These are phyloP conservation scores for Umbelopsis isabellina DNA, from an alignment of 192 early-diverging fungal genomes.

Conservation along the genomic window DNA sequence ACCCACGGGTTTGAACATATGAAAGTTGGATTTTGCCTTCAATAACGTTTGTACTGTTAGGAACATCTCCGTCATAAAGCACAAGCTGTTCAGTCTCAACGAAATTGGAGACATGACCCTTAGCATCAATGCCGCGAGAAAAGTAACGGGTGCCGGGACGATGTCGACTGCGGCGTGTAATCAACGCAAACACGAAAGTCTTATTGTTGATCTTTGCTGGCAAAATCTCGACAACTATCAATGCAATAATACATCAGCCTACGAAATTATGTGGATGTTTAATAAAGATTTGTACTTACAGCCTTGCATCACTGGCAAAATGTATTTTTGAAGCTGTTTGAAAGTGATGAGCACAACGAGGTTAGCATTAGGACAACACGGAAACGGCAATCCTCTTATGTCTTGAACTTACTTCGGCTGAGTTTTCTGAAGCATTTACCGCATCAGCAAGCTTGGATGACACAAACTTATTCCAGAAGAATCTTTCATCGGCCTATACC, in stretches of 20 bases:
- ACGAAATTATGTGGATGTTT: too few relatives aligned
- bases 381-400: not conserved
- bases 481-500: slow-evolving; percentile 84
- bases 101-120: slow-evolving; percentile 95
- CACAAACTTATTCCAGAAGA: slow-evolving; percentile 91
- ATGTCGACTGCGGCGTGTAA: slow-evolving; percentile 82
- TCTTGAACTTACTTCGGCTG: slow-evolving; percentile 20
- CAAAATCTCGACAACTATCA: slow-evolving; percentile 64
- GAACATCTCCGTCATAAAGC: slow-evolving; percentile 53
- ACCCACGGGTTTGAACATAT: slow-evolving; percentile 94
- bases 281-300: slow-evolving; percentile 54
- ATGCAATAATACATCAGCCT: not conserved
- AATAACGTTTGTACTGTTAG: slow-evolving; percentile 26
- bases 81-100: slow-evolving; percentile 97
- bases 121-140: slow-evolving; percentile 87
- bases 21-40: slow-evolving; percentile 56
- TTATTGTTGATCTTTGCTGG: slow-evolving; percentile 64
- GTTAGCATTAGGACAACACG: not conserved
- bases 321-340: slow-evolving; percentile 25
- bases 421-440: slow-evolving; percentile 26
- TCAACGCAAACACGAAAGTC: slow-evolving; percentile 77
- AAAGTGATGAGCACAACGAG: not conserved
- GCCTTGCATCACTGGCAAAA: slow-evolving; percentile 90
- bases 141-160: slow-evolving; percentile 91
- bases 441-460: slow-evolving; percentile 70